Evolutionary conservation across 2,329 filamentous ascomycete genomes (phyloP).

Genomic region (Plectosphaerella cucumerina): DNA sequence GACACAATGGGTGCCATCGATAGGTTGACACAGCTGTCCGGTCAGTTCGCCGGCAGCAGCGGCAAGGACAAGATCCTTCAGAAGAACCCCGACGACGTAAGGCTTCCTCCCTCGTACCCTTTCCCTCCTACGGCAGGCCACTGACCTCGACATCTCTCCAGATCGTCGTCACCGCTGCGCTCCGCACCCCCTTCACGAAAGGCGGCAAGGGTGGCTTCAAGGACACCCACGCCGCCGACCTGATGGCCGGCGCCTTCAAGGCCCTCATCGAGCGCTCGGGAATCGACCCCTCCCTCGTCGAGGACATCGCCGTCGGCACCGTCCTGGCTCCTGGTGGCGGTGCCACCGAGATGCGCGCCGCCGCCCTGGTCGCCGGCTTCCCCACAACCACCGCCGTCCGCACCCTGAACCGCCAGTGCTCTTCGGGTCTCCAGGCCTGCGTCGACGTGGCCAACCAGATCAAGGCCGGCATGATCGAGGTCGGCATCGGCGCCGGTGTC

Average conservation of each 20-base stretch:
- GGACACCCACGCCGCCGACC: constrained; percentile 82
- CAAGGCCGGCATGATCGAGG: constrained; percentile 84
- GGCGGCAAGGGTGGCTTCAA: constrained; percentile 94
- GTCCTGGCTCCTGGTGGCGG: constrained; percentile 91
- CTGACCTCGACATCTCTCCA: constrained; percentile 26
- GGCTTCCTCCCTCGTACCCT: constrained; percentile 10
- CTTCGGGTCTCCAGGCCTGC: constrained; percentile 85
- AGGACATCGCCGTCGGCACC: constrained; percentile 88
- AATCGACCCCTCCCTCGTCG: constrained; percentile 82
- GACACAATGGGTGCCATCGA: constrained; percentile 34
- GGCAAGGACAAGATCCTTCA: constrained; percentile 54
- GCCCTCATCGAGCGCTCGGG: constrained; percentile 78
- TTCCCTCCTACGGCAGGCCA: not conserved
- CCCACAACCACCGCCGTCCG: constrained; percentile 80
- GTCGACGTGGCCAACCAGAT: constrained; percentile 95
- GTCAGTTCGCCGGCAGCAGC: constrained; percentile 51
- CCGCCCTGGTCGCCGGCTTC: constrained; percentile 86
- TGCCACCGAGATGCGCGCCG: constrained; percentile 94
- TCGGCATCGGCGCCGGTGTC: constrained; percentile 90
- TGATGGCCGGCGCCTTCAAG: constrained; percentile 80
- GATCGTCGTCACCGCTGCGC: constrained; percentile 88
- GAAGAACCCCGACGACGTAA: constrained; percentile 65
- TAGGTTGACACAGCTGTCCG: constrained; percentile 55
- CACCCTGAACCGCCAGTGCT: constrained; percentile 91
- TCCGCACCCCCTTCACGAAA: constrained; percentile 88